Conservation (phyloP, 2,329 filamentous ascomycete species). For the Madurella fahalii region DNA sequence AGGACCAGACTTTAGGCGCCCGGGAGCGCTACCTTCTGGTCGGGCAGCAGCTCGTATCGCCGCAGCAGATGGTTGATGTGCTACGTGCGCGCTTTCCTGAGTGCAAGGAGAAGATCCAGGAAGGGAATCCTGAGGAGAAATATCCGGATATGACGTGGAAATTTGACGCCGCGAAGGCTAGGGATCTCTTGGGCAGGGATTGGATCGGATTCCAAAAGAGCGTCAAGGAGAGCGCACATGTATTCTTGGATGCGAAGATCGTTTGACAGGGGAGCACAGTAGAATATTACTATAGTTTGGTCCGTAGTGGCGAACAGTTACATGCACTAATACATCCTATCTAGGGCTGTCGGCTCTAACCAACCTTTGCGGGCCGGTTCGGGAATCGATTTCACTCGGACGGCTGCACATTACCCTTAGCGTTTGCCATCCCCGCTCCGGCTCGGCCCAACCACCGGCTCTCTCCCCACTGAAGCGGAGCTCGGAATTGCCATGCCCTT, state of each 20-base stretch:
- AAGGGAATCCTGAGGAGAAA: slow-evolving; percentile 7
- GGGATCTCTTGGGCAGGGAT: slow-evolving; percentile 11
- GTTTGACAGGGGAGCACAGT: neutral
- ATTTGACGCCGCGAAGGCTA: slow-evolving; percentile 15
- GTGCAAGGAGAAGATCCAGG: neutral
- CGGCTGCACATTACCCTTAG: slow-evolving; percentile 8
- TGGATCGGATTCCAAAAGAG: slow-evolving; percentile 17
- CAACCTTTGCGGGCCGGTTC: slow-evolving; percentile 7
- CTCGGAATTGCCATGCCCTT: neutral
- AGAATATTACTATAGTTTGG: no score
- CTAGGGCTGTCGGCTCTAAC: slow-evolving; percentile 1
- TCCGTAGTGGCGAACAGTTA: no score
- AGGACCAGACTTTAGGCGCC: neutral
- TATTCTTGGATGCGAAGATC: slow-evolving; percentile 6
- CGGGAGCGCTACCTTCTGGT: slow-evolving; percentile 13
- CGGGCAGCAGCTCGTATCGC: slow-evolving; percentile 10
- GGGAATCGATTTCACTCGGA: slow-evolving; percentile 4
- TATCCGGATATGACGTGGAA: slow-evolving; percentile 6
- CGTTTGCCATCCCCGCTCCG: slow-evolving; percentile 7
- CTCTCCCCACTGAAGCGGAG: neutral
- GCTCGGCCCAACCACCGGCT: slow-evolving; percentile 5
- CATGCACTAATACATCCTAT: no score
- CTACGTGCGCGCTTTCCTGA: slow-evolving; percentile 6
- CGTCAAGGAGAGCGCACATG: slow-evolving; percentile 14
- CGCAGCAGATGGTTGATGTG: slow-evolving; percentile 10